Evolutionary conservation across 2,329 filamentous ascomycete genomes (phyloP), one percentile per base, ranked within the genome.

Genomic region (Cryphonectria parasitica): DNA sequence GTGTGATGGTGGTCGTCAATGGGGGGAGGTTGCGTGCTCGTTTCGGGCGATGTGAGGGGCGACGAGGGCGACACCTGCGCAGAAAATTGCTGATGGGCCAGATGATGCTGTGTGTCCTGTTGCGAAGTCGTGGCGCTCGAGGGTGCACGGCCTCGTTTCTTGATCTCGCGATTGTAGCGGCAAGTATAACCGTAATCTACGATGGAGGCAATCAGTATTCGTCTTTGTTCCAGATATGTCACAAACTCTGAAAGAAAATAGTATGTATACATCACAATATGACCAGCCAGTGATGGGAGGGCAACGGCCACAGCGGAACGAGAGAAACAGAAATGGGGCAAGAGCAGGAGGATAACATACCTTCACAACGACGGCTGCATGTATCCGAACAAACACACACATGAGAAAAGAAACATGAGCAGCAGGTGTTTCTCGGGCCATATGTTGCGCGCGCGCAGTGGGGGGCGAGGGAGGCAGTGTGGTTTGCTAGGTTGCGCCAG

Each of bases 181-280:
- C 80, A 82, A 25, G 76, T 75, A 65, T 81, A 81, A 8, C 79
- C 79, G 72, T 82, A 82, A 56, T 82, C 80, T 81, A 52, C 54
- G 28, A 28, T 39, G 54, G 45, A 41, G 61, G 58, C 31, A 67
- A 25, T 22, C 45, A n/a, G n/a, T 49, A 8, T 49, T 49, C n/a
- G 43, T 41, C 34, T 34, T 49, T 39, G 25, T 60, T 72, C 52
- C 36, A 39, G 11, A 10, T 67, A 67, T 49, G 62, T n/a, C 15
- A 0, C 36, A 52, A 52, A 5, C 31, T 68, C 56, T n/a, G 39
- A 45, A 45, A 28, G 45, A 19, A 64, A n/a, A 45, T 7, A 22
- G 10, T 19, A 28, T 3, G 13, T 39, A 31, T 28, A 6, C 17
- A n/a, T 52, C 17, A n/a, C 0, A 17, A 31, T 31, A 13, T 13